phyloP scores from a whole-genome alignment of 139 green algal genomes.

The Micromonas commoda region DNA sequence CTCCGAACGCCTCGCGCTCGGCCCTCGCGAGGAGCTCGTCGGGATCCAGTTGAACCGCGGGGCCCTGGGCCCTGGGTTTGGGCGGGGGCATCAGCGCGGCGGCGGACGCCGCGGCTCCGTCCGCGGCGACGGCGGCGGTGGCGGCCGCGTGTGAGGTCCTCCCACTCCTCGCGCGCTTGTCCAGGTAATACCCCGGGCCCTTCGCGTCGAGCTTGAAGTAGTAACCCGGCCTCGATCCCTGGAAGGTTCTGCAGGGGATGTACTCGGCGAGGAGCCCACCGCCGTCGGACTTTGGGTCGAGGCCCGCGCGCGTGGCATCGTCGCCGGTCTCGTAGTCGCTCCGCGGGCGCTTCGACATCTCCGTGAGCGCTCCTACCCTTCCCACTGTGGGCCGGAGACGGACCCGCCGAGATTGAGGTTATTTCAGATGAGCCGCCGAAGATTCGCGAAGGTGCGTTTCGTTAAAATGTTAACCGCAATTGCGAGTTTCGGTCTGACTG shows the following conservation, averaged over 20 bases:
- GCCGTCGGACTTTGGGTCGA: neutral
- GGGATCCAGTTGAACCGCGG: no score
- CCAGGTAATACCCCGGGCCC: neutral
- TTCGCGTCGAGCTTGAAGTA: neutral
- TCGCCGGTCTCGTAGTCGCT: neutral
- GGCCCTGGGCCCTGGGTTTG: no score
- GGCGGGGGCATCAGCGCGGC: no score
- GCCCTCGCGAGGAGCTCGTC: no score
- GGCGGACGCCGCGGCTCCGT: no score
- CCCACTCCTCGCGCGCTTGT: neutral
- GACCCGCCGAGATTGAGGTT: neutral
- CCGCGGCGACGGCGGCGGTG: neutral
- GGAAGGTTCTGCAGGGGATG: neutral
- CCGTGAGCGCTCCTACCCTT: neutral
- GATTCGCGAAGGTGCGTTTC: no score
- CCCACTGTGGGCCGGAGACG: neutral
- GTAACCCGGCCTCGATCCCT: neutral
- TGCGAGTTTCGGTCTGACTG: no score
- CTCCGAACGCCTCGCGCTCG: no score
- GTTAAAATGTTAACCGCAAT: no score
- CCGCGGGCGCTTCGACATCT: neutral
- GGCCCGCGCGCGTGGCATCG: neutral
- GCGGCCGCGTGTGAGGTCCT: neutral
- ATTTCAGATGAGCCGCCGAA: no score
- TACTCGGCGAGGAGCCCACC: neutral